Conservation (phyloP, 441 rosid genomes). For the Euphorbia schlechtendalii region DNA sequence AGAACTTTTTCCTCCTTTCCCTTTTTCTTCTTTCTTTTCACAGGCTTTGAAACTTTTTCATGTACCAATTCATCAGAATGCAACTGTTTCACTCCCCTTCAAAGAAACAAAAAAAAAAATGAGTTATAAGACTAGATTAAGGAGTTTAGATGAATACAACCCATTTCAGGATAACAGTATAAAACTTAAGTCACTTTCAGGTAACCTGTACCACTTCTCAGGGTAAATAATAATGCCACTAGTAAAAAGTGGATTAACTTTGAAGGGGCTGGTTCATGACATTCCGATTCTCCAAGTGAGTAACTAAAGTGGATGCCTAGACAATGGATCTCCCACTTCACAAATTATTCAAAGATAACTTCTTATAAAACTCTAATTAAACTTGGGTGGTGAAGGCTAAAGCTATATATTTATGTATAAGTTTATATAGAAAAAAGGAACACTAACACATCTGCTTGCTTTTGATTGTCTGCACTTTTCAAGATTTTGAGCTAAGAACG, state of each 20-base stretch:
- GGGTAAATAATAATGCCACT: background rate
- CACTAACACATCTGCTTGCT: constrained; percentile 21
- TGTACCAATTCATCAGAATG: too few species aligned
- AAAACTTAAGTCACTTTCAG: too few species aligned
- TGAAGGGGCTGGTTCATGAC: background rate
- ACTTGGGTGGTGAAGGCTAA: background rate
- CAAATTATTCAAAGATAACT: too few species aligned
- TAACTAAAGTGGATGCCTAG: background rate
- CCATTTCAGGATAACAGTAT: background rate
- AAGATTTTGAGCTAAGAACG: too few species aligned
- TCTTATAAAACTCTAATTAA: too few species aligned
- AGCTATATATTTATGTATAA: background rate
- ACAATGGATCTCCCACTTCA: background rate
- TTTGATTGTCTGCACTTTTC: constrained; percentile 18
- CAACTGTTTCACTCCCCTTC: too few species aligned
- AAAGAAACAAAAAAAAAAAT: background rate
- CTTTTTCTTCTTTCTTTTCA: background rate
- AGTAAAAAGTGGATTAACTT: background rate
- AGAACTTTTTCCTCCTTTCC: background rate
- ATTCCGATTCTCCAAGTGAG: background rate
- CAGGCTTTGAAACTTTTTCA: too few species aligned
- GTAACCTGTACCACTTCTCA: background rate
- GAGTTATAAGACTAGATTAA: background rate
- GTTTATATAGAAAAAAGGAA: background rate
- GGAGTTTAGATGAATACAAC: background rate